Percentiles rank a stretch among this genome's conserved stretches.
These are phyloP conservation scores for Trichocladium uniseriatum DNA, from an alignment of 495 filamentous ascomycete species.

Conservation along the genomic window DNA sequence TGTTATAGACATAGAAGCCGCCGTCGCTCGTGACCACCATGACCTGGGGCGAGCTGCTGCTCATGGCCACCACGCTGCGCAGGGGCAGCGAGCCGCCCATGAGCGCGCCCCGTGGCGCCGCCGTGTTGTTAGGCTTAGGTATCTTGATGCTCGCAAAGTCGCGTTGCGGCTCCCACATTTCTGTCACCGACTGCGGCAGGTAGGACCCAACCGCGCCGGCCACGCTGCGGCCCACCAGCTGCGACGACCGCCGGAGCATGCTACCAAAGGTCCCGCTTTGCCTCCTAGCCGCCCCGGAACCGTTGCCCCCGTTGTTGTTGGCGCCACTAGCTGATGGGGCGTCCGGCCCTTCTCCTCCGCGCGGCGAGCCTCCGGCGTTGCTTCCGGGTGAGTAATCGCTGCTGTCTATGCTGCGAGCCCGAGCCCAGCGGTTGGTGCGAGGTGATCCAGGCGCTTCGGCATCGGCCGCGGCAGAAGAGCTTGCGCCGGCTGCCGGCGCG, in stretches of 20 bases:
- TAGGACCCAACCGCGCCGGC: slow-evolving; percentile 86
- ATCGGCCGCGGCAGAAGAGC: slow-evolving; percentile 1
- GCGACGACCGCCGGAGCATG: slow-evolving; percentile 92
- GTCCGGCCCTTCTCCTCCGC: slow-evolving; percentile 34
- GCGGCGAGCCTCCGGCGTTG: slow-evolving; percentile 29
- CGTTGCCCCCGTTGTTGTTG: slow-evolving; percentile 21
- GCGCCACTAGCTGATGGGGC: neutral
- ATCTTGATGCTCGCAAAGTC: slow-evolving; percentile 96
- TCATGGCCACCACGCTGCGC: slow-evolving; percentile 90
- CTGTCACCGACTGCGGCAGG: slow-evolving; percentile 79
- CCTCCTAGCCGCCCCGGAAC: slow-evolving; percentile 26
- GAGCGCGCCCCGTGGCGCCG: slow-evolving; percentile 23
- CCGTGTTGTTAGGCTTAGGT: slow-evolving; percentile 48
- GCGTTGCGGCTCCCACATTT: slow-evolving; percentile 93
- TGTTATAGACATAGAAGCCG: slow-evolving; percentile 85
- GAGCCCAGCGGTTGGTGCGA: slow-evolving; percentile 38
- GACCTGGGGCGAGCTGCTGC: slow-evolving; percentile 81
- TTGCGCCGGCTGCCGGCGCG: slow-evolving; percentile 8
- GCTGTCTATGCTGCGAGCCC: slow-evolving; percentile 40
- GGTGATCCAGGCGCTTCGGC: slow-evolving; percentile 20
- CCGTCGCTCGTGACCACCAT: slow-evolving; percentile 98
- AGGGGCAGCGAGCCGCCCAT: slow-evolving; percentile 32
- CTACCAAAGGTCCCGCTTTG: slow-evolving; percentile 65
- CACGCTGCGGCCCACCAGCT: slow-evolving; percentile 83
- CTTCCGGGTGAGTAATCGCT: slow-evolving; percentile 37